Evolutionary conservation across 495 filamentous ascomycete species (phyloP).

Genomic region (Neurospora hispaniola): DNA sequence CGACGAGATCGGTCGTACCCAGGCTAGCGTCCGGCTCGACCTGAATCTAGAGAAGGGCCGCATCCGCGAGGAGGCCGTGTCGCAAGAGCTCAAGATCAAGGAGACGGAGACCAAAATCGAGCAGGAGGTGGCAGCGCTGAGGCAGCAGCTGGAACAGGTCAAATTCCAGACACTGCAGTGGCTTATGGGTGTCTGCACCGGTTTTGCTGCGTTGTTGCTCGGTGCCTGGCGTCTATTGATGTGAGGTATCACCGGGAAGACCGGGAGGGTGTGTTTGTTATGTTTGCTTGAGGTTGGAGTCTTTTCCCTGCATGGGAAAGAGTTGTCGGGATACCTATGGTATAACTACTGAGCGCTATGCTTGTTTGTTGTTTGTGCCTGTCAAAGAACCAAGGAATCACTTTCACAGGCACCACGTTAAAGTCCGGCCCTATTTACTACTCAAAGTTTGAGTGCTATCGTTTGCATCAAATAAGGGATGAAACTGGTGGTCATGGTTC

Average conservation of each 20-base stretch:
- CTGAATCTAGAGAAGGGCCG: conserved; percentile 94
- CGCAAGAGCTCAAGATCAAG: conserved; percentile 96
- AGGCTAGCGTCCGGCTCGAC: conserved; percentile 83
- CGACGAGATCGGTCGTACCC: conserved; percentile 89
- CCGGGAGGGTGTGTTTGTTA: not conserved
- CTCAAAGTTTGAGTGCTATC: not conserved
- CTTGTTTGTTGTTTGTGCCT: not conserved
- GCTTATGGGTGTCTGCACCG: conserved; percentile 94
- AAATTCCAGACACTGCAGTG: conserved; percentile 98
- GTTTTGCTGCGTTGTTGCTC: conserved; percentile 82
- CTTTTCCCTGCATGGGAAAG: not conserved
- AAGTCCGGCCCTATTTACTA: not conserved
- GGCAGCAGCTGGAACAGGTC: conserved; percentile 89
- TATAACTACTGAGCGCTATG: not conserved
- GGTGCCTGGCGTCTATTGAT: conserved; percentile 91
- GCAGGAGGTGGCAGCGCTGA: conserved; percentile 85
- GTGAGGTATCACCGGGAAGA: conserved; percentile 17
- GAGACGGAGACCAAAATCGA: conserved; percentile 98
- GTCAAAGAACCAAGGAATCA: not conserved
- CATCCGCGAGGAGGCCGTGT: conserved; percentile 92
- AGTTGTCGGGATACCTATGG: not conserved
- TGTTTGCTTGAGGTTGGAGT: not conserved
- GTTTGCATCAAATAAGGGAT: not conserved
- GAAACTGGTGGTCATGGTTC: not conserved
- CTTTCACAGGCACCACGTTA: not conserved